Evolutionary conservation across 176 grass and related monocot genomes (phyloP).

Genomic region (Miscanthus lutarioriparius): DNA sequence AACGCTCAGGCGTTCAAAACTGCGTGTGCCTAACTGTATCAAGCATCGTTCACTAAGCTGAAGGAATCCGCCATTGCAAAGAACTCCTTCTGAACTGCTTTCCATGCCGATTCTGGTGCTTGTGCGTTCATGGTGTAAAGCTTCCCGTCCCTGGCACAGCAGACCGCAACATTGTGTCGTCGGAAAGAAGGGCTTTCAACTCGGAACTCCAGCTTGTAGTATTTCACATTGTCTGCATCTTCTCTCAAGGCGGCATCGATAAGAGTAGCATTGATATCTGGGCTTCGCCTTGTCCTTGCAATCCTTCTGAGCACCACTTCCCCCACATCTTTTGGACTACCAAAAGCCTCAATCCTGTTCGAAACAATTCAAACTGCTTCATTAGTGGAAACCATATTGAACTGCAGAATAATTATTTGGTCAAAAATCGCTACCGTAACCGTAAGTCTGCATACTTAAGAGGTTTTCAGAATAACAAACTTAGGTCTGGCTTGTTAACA

Average conservation of each 20-base stretch:
- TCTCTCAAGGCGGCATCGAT: constrained; percentile 63
- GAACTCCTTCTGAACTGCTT: constrained; percentile 53
- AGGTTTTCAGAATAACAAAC: background rate
- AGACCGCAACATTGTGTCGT: constrained; percentile 82
- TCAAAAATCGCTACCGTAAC: background rate
- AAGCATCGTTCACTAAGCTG: constrained; percentile 42
- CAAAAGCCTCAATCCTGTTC: constrained; percentile 79
- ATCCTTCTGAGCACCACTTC: constrained; percentile 84
- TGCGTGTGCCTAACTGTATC: constrained; percentile 9
- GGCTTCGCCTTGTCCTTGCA: constrained; percentile 59
- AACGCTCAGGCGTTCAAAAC: constrained; percentile 29
- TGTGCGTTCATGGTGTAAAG: constrained; percentile 89
- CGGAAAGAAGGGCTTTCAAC: constrained; percentile 67
- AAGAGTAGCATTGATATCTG: constrained; percentile 67
- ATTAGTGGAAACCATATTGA: background rate
- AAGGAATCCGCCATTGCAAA: constrained; percentile 84
- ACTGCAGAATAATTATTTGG: background rate
- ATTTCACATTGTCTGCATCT: constrained; percentile 58
- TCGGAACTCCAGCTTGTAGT: constrained; percentile 86
- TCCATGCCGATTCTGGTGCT: constrained; percentile 71
- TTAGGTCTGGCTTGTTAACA: background rate
- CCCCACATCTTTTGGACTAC: constrained; percentile 77
- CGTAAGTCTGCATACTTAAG: background rate
- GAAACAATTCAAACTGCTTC: background rate
- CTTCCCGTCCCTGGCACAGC: constrained; percentile 67